phyloP scores from a whole-genome alignment of 371 early-diverging fungal genomes.

The Mycotypha africana region DNA sequence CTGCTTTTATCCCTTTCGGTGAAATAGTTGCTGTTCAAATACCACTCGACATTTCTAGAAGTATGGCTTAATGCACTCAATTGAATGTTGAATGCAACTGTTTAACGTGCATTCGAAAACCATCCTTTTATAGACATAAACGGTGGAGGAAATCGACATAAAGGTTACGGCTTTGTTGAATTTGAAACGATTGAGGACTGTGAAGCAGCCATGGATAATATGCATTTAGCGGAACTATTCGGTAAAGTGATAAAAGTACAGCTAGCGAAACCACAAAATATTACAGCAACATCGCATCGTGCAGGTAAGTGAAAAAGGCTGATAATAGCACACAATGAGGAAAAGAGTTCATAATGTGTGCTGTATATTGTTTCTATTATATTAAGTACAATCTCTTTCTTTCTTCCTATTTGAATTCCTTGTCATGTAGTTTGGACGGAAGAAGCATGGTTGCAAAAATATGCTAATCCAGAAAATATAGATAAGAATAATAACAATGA shows the following conservation, averaged over 20 bases:
- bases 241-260: conserved; percentile 89
- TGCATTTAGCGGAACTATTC: conserved; percentile 85
- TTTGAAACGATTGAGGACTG: conserved; percentile 86
- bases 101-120: no score
- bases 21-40: conserved; percentile 87
- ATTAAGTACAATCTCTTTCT: not conserved
- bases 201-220: conserved; percentile 87
- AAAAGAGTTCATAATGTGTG: no score
- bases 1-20: conserved; percentile 96
- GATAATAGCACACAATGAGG: not conserved
- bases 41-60: conserved; percentile 67
- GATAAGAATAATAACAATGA: not conserved
- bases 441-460: conserved; percentile 65
- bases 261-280: conserved; percentile 68
- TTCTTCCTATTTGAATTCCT: not conserved
- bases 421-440: conserved; percentile 63
- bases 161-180: conserved; percentile 95
- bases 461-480: conserved; percentile 31
- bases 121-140: no score
- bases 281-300: conserved; percentile 53
- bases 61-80: no score
- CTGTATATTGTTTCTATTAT: not conserved
- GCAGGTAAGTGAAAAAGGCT: conserved; percentile 42
- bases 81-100: no score
- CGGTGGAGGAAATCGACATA: conserved; percentile 75